Evolutionary conservation across 352 stramenopile genomes (phyloP).

Genomic region (Phytophthora idaei): DNA sequence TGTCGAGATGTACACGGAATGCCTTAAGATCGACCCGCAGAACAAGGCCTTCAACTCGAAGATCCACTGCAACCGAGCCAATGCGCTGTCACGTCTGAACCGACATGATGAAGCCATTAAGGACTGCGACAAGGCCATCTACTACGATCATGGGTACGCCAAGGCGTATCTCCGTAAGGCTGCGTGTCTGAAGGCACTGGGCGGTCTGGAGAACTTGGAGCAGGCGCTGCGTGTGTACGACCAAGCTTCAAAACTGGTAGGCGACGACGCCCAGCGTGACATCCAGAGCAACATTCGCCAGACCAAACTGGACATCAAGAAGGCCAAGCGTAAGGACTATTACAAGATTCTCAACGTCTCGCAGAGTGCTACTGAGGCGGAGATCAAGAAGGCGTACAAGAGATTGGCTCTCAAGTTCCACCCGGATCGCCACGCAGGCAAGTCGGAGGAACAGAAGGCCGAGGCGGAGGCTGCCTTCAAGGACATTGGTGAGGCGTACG

Average conservation of each 20-base stretch:
- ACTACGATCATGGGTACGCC: constrained; percentile 91
- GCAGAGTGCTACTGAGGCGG: constrained; percentile 80
- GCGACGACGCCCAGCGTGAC: constrained; percentile 80
- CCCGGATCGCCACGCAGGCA: constrained; percentile 94
- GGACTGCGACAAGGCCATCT: constrained; percentile 90
- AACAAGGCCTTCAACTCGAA: constrained; percentile 95
- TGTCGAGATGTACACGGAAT: constrained; percentile 89
- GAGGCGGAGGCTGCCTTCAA: constrained; percentile 94
- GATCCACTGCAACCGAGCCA: constrained; percentile 93
- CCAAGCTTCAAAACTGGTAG: constrained; percentile 86
- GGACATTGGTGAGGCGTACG: constrained; percentile 96
- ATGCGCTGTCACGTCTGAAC: constrained; percentile 80
- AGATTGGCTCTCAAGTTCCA: constrained; percentile 95
- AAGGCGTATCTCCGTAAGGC: constrained; percentile 90
- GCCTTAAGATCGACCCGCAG: constrained; percentile 84
- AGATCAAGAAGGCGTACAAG: constrained; percentile 99
- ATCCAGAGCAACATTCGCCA: constrained; percentile 86
- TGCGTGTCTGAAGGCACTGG: constrained; percentile 74
- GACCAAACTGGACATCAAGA: constrained; percentile 93
- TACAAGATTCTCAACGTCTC: constrained; percentile 93
- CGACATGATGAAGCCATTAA: constrained; percentile 89
- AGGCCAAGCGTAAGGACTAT: constrained; percentile 96
- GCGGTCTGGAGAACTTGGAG: constrained; percentile 90
- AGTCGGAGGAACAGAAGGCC: constrained; percentile 92
- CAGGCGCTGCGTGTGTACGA: constrained; percentile 92